Conservation (phyloP, 2,329 filamentous ascomycete species). For the Fusarium aywerte region DNA sequence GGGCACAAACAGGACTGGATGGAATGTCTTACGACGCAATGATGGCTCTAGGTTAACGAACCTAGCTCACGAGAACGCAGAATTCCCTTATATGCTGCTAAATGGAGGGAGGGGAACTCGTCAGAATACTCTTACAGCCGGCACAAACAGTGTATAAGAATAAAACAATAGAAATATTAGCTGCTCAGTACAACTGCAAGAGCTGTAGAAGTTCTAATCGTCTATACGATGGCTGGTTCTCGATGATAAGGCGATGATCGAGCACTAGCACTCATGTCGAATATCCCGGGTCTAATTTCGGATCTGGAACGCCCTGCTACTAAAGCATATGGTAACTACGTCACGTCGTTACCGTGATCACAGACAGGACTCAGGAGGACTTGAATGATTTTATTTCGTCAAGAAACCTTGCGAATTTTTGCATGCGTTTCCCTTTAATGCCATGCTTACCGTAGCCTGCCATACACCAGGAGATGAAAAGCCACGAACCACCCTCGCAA, state of each 20-base stretch:
- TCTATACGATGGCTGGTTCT: neutral
- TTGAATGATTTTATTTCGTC: conserved; percentile 54
- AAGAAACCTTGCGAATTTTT: conserved; percentile 52
- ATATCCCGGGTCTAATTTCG: neutral
- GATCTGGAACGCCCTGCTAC: too few species aligned
- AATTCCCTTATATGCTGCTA: neutral
- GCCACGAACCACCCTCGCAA: conserved; percentile 52
- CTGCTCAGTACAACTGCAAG: neutral
- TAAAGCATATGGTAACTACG: neutral
- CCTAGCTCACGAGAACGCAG: neutral
- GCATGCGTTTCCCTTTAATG: conserved; percentile 54
- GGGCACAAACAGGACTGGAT: conserved; percentile 17
- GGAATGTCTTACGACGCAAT: neutral
- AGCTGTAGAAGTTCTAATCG: neutral
- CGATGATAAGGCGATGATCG: neutral
- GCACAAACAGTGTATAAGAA: neutral
- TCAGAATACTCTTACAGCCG: neutral
- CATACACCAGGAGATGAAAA: conserved; percentile 55
- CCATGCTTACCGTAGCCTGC: conserved; percentile 54
- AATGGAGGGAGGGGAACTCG: neutral
- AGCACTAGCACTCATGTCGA: neutral
- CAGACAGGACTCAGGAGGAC: conserved; percentile 39
- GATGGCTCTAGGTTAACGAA: neutral
- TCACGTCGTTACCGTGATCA: conserved; percentile 11
- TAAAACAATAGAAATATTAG: neutral